Conservation (phyloP, 305 asterid genomes). For the Fraxinus greggii region DNA sequence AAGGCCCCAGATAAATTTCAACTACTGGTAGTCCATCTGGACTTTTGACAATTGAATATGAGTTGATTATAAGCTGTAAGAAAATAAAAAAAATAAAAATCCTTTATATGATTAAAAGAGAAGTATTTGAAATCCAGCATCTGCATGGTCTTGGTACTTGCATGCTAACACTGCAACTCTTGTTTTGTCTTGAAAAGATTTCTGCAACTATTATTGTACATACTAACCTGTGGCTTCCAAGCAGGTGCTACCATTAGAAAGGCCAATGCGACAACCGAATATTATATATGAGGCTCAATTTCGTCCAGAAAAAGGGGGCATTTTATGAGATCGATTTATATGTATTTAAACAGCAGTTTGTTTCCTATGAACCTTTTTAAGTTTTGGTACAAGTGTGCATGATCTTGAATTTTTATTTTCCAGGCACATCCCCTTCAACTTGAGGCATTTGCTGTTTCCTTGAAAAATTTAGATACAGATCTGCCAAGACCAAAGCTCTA, state of each 20-base stretch:
- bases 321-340: slow-evolving; percentile 52
- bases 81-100: not conserved
- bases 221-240: slow-evolving; percentile 29
- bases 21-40: not conserved
- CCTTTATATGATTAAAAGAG: not conserved
- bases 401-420: slow-evolving; percentile 23
- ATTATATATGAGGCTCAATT: slow-evolving; percentile 62
- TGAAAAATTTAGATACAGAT: slow-evolving; percentile 50
- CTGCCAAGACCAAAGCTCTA: slow-evolving; percentile 71
- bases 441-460: slow-evolving; percentile 76
- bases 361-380: slow-evolving; percentile 10
- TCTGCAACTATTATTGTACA: slow-evolving; percentile 29
- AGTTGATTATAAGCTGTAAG: not conserved
- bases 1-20: not conserved
- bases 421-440: slow-evolving; percentile 90
- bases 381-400: slow-evolving; percentile 24
- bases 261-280: slow-evolving; percentile 39
- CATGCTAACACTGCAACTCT: not conserved
- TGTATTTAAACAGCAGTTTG: slow-evolving; percentile 26
- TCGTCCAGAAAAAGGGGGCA: slow-evolving; percentile 81
- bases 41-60: slow-evolving; percentile 1
- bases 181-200: not conserved
- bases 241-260: slow-evolving; percentile 52
- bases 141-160: not conserved
- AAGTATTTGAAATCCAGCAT: not conserved